A percentile compares a stretch with the other conserved stretches of the same genome.
phyloP scores from a whole-genome alignment of 192 early-diverging fungal genomes.

The Gryganskiella cystojenkinii region DNA sequence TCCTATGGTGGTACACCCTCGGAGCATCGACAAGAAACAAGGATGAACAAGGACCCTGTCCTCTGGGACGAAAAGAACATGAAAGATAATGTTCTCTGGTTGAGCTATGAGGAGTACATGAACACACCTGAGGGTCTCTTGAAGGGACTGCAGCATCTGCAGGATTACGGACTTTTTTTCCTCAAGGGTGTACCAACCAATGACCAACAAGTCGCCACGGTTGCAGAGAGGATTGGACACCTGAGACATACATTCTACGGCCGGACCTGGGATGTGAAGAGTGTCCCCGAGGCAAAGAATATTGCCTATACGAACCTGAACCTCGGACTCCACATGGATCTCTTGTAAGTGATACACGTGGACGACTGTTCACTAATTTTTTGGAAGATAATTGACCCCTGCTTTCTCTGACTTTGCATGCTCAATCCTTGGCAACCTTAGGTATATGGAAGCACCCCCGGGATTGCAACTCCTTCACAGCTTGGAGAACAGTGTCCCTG shows the following conservation, averaged over 20 bases:
- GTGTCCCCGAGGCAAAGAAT: slow-evolving; percentile 77
- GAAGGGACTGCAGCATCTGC: slow-evolving; percentile 64
- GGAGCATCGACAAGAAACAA: slow-evolving; percentile 17
- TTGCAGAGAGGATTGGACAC: slow-evolving; percentile 74
- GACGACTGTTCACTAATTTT: background rate
- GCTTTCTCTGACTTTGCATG: no score
- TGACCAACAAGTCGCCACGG: slow-evolving; percentile 65
- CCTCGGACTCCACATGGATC: slow-evolving; percentile 89
- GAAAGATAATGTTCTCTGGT: slow-evolving; percentile 56
- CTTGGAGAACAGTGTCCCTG: slow-evolving; percentile 79
- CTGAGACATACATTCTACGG: slow-evolving; percentile 84
- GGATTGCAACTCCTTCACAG: slow-evolving; percentile 84
- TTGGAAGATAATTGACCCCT: background rate
- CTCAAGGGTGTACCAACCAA: slow-evolving; percentile 70
- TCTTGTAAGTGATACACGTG: slow-evolving; percentile 70
- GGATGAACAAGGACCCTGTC: slow-evolving; percentile 45
- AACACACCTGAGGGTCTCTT: slow-evolving; percentile 64
- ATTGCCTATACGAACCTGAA: slow-evolving; percentile 87
- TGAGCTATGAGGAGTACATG: slow-evolving; percentile 69
- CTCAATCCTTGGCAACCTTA: no score
- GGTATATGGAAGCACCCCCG: slow-evolving; percentile 84
- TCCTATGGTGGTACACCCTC: slow-evolving; percentile 15
- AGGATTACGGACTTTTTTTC: slow-evolving; percentile 76
- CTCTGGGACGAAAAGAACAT: slow-evolving; percentile 56
- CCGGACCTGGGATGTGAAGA: slow-evolving; percentile 81